Percentiles rank a stretch among this genome's conserved stretches.
These are phyloP conservation scores for Neurospora sp. DNA, from an alignment of 495 filamentous ascomycete genomes.

Conservation along the genomic window DNA sequence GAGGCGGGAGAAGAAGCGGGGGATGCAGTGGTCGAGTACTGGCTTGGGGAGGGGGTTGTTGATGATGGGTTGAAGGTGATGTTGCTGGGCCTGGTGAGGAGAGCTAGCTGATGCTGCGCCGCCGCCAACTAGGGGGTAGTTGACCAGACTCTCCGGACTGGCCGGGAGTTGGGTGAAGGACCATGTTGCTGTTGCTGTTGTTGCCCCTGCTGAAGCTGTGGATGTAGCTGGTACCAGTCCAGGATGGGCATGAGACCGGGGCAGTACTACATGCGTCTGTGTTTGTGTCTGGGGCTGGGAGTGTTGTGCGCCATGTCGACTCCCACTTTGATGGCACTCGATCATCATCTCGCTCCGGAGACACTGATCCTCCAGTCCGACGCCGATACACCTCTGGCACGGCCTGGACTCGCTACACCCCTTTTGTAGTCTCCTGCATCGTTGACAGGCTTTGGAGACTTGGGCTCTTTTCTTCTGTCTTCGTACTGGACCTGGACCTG, in stretches of 20 bases:
- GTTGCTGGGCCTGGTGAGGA: background rate
- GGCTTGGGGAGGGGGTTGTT: slow-evolving; percentile 8
- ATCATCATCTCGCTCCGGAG: background rate
- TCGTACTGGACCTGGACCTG: background rate
- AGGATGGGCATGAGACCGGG: background rate
- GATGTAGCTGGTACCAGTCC: background rate
- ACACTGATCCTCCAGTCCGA: slow-evolving; percentile 18
- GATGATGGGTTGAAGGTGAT: slow-evolving; percentile 2
- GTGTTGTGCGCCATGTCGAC: no score
- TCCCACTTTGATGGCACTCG: background rate
- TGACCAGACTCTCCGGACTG: background rate
- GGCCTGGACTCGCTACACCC: slow-evolving; percentile 22
- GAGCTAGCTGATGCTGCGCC: background rate
- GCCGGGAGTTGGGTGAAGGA: background rate
- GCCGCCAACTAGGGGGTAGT: background rate
- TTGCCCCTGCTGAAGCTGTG: background rate
- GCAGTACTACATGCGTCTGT: background rate
- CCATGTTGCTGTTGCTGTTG: background rate
- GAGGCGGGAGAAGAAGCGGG: slow-evolving; percentile 31
- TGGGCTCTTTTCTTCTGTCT: slow-evolving; percentile 7
- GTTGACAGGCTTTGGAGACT: slow-evolving; percentile 20
- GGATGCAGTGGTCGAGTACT: slow-evolving; percentile 22
- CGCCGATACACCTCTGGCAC: slow-evolving; percentile 17
- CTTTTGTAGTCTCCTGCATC: slow-evolving; percentile 21
- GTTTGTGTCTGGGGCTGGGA: background rate